Evolutionary conservation across 75 land plant genomes (phyloP).

Genomic region (Ceratopteris richardii): DNA sequence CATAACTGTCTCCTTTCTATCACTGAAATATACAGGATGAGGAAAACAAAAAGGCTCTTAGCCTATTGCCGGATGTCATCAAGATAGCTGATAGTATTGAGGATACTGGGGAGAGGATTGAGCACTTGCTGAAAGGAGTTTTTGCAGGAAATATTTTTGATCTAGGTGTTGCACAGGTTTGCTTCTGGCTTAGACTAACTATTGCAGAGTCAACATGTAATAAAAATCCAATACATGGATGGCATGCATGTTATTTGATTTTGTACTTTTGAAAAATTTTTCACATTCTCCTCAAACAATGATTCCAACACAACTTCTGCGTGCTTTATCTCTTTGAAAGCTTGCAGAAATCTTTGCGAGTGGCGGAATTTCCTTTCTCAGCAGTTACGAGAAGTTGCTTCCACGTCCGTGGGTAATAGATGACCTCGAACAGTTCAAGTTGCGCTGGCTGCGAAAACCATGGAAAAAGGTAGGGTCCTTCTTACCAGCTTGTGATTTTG

Average conservation of each 20-base stretch:
- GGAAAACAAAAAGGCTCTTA: conserved; percentile 87
- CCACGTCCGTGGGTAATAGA: conserved; percentile 98
- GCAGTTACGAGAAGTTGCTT: conserved; percentile 78
- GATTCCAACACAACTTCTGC: too few species aligned
- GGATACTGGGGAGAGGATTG: conserved; percentile 66
- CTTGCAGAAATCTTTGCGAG: conserved; percentile 88
- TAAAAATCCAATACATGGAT: too few species aligned
- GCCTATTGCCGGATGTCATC: conserved; percentile 58
- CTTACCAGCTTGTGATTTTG: too few species aligned
- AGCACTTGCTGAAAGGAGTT: conserved; percentile 76
- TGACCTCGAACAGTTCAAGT: conserved; percentile 80
- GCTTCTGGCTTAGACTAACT: not conserved
- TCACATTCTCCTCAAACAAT: too few species aligned
- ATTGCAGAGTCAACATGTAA: too few species aligned
- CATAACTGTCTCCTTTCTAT: not conserved
- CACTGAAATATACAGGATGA: conserved; percentile 76
- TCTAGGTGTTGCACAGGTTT: conserved; percentile 92
- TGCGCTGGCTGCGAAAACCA: conserved; percentile 67
- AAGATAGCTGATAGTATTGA: conserved; percentile 64
- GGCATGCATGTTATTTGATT: too few species aligned
- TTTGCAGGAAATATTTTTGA: conserved; percentile 98
- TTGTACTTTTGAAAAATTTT: too few species aligned
- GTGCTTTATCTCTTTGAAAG: conserved; percentile 23
- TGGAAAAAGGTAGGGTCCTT: conserved; percentile 73
- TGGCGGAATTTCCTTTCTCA: conserved; percentile 78